Evolutionary conservation across 352 stramenopile species (phyloP).

Genomic region (Phytophthora pinifolia): DNA sequence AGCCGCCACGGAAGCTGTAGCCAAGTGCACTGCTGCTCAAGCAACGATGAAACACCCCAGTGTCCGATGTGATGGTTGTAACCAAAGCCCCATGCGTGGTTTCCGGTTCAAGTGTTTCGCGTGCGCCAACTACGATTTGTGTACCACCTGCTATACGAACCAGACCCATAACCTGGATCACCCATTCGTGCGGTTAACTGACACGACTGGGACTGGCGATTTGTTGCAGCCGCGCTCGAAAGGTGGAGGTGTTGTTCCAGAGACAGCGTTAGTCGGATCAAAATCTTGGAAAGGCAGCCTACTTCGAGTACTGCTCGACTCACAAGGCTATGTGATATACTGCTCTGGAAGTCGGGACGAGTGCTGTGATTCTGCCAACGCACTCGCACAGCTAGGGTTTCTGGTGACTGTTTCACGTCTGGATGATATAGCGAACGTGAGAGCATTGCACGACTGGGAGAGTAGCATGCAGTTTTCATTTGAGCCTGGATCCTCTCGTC

Average conservation of each 20-base stretch:
- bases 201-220: slow-evolving; percentile 48
- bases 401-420: slow-evolving; percentile 43
- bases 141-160: slow-evolving; percentile 60
- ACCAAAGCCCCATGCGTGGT: slow-evolving; percentile 63
- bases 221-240: slow-evolving; percentile 61
- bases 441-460: slow-evolving; percentile 56
- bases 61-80: slow-evolving; percentile 80
- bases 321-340: slow-evolving; percentile 56
- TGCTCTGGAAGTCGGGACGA: slow-evolving; percentile 32
- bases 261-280: slow-evolving; percentile 58
- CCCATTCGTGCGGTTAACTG: slow-evolving; percentile 60
- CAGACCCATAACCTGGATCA: slow-evolving; percentile 67
- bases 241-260: slow-evolving; percentile 46
- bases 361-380: slow-evolving; percentile 39
- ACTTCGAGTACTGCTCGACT: slow-evolving; percentile 41
- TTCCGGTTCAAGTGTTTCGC: slow-evolving; percentile 80
- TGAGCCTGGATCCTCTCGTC: slow-evolving; percentile 47
- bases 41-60: slow-evolving; percentile 52
- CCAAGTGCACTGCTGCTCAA: slow-evolving; percentile 27
- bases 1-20: slow-evolving; percentile 23
- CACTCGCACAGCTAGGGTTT: slow-evolving; percentile 44
- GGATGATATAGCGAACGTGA: slow-evolving; percentile 36
- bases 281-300: slow-evolving; percentile 67
- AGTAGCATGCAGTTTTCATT: slow-evolving; percentile 32
- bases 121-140: slow-evolving; percentile 80